Base-by-base conservation (phyloP, 148 eudicot genomes). In the Drosera capensis region DNA sequence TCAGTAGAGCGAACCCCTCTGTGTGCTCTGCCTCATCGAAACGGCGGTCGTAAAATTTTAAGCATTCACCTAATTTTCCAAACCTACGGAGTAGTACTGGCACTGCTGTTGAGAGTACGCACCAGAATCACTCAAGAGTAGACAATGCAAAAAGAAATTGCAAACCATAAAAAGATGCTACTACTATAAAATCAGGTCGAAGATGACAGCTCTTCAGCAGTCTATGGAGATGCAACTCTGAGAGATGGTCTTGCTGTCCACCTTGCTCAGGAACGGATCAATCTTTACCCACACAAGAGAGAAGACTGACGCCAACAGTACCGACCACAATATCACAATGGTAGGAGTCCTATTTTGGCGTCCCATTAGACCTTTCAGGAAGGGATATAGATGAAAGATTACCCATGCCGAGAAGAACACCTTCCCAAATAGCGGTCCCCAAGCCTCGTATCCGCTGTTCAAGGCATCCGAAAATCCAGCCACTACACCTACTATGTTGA, bases 261-360 rank as follows among this genome's bases (percentile, higher is more conserved):
- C 53, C 23, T 68, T 70, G 65, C 68, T 76, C 11, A 85, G 71
- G 28, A 92, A 92, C 15, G 99, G 99, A 55, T 92, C 68, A 14
- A 92, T 92, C 62, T 85, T 92, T 9, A 92, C 95, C 99, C 99
- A 92, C 56, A 92, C 82, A 14, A 92, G 87, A 14, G 99, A 92
- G 64, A 92, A 92, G 15, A 85, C 95, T 9, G 99, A 92, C n/a
- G 95, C 99, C 76, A 92, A 63, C 0, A 92, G 68, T 17, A 92
- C 88, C 0, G 99, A 92, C 95, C 99, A 92, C 20, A 92, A 49
- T 0, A 92, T 57, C 21, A 92, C 99, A 55, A 92, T 72, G 20
- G 99, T 92, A 1, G 99, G 99, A 20, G 99, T 92, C 63, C 95
- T 58, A 49, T 85, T 92, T 47, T 92, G 99, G 47, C 77, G 73